Base-by-base conservation (phyloP, 1,139 yeast genomes). In the Sugiyamaella japonica region DNA sequence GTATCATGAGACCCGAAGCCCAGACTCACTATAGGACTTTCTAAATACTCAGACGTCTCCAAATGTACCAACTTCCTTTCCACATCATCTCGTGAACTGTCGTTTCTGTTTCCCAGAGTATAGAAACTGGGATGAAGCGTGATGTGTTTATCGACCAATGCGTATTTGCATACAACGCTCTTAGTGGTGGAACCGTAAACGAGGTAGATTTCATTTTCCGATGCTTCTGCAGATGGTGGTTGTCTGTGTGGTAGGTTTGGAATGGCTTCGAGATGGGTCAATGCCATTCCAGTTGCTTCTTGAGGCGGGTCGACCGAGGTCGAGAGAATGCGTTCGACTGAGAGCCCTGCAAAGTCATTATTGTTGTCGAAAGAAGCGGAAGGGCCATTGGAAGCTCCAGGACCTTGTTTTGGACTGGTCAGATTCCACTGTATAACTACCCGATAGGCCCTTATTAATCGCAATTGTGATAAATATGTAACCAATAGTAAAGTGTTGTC, bases 371-470 rank as follows among this genome's bases (percentile, higher is more conserved):
- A 9, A 1, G 50, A n/a, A 25, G 44, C 23, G 54, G 56, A 4
- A 48, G 53, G 6, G 43, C 37, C 48, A 45, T 53, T 20, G 51
- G 55, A 43, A 32, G 59, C 23, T 12, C 31, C 44, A 25, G 49
- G 41, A 39, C 37, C 41, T 25, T 58, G 49, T 36, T 48, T 48
- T 10, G 59, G 39, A 3, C 51, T 48, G 25, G 60, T 7, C 16
- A 40, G 17, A 17, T 39, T 45, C 95, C 93, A 86, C 55, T 83
- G 80, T 10, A 86, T 73, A 0, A 67, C 58, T 2, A 85, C 68
- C 12, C 72, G 66, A 64, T 77, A 85, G 0, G 84, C 73, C 49
- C 74, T 72, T 12, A 86, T 67, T n/a, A 66, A 66, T 10, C 72
- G 66, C 0, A 78, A 70, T 2, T 70, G 54, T 0, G 76, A 66